phyloP scores from a whole-genome alignment of 2,329 filamentous ascomycete species.

The Aureobasidium namibiae region DNA sequence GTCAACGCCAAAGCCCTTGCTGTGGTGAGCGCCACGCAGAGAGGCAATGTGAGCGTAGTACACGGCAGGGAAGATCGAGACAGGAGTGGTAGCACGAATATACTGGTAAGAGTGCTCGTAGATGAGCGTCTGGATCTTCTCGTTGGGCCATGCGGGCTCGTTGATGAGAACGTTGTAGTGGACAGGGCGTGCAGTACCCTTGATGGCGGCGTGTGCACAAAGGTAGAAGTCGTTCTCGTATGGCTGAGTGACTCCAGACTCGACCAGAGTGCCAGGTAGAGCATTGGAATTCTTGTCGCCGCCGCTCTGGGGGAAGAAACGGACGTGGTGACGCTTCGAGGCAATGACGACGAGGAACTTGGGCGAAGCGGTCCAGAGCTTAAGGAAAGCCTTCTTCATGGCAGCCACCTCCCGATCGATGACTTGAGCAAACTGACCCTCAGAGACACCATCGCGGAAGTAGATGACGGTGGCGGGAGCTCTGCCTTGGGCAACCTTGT shows the following conservation, averaged over 20 bases:
- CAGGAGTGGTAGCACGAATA: slow-evolving; percentile 80
- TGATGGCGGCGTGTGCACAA: slow-evolving; percentile 68
- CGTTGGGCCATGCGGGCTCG: slow-evolving; percentile 59
- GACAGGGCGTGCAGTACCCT: slow-evolving; percentile 86
- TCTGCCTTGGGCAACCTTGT: slow-evolving; percentile 43
- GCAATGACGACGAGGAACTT: slow-evolving; percentile 82
- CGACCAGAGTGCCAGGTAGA: slow-evolving; percentile 77
- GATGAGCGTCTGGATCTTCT: slow-evolving; percentile 75
- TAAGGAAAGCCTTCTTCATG: slow-evolving; percentile 49
- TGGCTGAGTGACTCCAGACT: slow-evolving; percentile 82
- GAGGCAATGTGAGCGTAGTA: slow-evolving; percentile 94
- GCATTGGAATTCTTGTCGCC: slow-evolving; percentile 74
- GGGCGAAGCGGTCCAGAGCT: slow-evolving; percentile 31
- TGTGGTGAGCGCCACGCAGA: slow-evolving; percentile 68
- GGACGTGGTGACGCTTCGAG: slow-evolving; percentile 88
- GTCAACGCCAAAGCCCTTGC: slow-evolving; percentile 37
- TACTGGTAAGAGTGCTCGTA: slow-evolving; percentile 96
- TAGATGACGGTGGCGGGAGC: slow-evolving; percentile 74
- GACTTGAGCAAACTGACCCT: slow-evolving; percentile 76
- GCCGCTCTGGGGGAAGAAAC: slow-evolving; percentile 67
- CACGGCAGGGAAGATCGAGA: slow-evolving; percentile 78
- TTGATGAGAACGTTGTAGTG: slow-evolving; percentile 79
- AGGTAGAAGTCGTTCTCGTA: slow-evolving; percentile 85
- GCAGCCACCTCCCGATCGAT: slow-evolving; percentile 67
- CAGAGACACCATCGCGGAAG: slow-evolving; percentile 85